phyloP scores from a whole-genome alignment of 116 monocot genomes.

The Zostera marina region DNA sequence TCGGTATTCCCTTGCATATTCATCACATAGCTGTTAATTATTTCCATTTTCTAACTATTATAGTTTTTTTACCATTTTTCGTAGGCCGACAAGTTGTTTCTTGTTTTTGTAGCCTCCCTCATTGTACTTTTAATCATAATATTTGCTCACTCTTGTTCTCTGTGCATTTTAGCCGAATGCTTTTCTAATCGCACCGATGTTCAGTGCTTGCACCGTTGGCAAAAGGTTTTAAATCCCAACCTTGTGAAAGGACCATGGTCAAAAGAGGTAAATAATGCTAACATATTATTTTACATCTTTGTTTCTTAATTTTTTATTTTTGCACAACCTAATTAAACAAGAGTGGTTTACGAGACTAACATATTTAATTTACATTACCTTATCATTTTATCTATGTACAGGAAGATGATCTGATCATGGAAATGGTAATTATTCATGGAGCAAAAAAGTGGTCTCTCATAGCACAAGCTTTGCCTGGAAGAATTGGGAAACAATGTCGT shows the following conservation, averaged over 20 bases:
- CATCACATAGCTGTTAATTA: too few species aligned
- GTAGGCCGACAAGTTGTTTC: too few species aligned
- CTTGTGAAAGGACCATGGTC: slow-evolving; percentile 99
- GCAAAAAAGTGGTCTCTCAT: slow-evolving; percentile 94
- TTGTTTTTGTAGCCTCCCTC: too few species aligned
- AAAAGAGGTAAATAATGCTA: slow-evolving; percentile 47
- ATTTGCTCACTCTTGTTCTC: not conserved
- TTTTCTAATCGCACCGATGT: slow-evolving; percentile 90
- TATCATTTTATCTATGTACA: slow-evolving; percentile 11
- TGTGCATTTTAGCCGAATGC: slow-evolving; percentile 59
- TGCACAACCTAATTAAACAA: slow-evolving; percentile 13
- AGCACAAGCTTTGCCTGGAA: slow-evolving; percentile 81
- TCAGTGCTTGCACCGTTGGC: slow-evolving; percentile 97
- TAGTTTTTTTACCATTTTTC: too few species aligned
- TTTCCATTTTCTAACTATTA: too few species aligned
- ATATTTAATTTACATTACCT: too few species aligned
- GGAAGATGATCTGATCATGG: slow-evolving; percentile 91
- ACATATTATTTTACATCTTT: not conserved
- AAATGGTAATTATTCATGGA: slow-evolving; percentile 85
- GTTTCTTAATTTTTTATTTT: not conserved
- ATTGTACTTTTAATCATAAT: too few species aligned
- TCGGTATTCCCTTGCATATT: not conserved
- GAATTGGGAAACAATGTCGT: slow-evolving; percentile 97
- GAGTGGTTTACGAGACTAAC: too few species aligned
- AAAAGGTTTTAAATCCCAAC: slow-evolving; percentile 95